Base-by-base conservation (phyloP, 2,329 filamentous ascomycete species). In the Curvularia spicifera region DNA sequence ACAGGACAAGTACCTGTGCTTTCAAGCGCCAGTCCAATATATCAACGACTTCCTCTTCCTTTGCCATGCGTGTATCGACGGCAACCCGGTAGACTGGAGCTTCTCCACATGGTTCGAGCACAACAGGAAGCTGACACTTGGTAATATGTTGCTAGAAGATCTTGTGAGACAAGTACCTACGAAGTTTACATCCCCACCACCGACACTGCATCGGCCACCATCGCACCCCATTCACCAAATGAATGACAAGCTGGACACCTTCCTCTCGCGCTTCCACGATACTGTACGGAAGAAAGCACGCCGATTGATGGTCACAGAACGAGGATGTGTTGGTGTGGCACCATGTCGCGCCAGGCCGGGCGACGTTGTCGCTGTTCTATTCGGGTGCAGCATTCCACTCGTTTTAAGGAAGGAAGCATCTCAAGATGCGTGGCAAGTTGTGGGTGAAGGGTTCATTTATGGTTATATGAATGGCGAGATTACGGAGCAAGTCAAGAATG, bases 351-450 rank as follows among this genome's bases (percentile, higher is more conserved):
- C 68, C 6, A 51, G 60, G 8, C 51, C 55, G 2, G 74, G 74
- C 9, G 74, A 77, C 53, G 60, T 64, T 9, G 58, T 77, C 9
- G 75, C 66, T 6, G 63, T 78, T 28, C 15, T 78, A 5, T 71
- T 71, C 26, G 75, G 73, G 0, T 78, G 76, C 47, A 76, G 70
- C 45, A 76, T 78, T 4, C 76, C 76, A 2, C 65, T 77, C 18
- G 60, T 78, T 0, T 45, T 78, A 5, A 60, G 73, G 9, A 44
- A 46, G n/a, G 37, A 49, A 0, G 54, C 56, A 8, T 28, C 40
- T 2, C 57, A 50, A 48, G 61, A 72, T 13, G 59, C 56, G 1
- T 75, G 67, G 67, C 57, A 64, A 26, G 64, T 74, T 7, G 59
- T 75, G 18, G 72, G 72, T 1, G 72, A 75, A 42, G 68, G 57